Percentiles rank a stretch among this genome's conserved stretches.
Conservation (phyloP, 2,329 filamentous ascomycete species). For the Chalara sp. region DNA sequence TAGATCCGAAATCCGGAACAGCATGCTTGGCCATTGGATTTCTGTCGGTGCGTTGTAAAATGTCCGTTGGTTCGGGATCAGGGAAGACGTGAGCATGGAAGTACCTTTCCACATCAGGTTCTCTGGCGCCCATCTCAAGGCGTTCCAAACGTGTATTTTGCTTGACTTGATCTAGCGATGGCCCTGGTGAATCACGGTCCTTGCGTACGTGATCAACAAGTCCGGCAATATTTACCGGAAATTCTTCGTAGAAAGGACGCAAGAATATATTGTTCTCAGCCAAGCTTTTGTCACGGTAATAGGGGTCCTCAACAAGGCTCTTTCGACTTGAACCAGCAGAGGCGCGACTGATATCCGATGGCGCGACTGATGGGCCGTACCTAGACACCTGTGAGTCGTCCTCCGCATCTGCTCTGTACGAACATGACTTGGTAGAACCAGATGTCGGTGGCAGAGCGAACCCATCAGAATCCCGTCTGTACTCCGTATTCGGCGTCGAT, state of each 20-base stretch:
- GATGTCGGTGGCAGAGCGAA: conserved; percentile 54
- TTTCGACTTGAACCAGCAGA: conserved; percentile 9
- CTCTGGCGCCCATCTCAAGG: conserved; percentile 10
- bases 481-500: conserved; percentile 11
- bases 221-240: conserved; percentile 12
- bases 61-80: neutral
- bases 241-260: conserved; percentile 8
- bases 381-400: conserved; percentile 3
- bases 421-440: conserved; percentile 7
- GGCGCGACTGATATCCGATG: conserved; percentile 4
- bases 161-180: conserved; percentile 10
- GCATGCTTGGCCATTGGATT: neutral
- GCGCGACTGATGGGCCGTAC: conserved; percentile 2
- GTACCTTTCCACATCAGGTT: conserved; percentile 1
- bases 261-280: conserved; percentile 19
- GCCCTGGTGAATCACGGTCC: conserved; percentile 16
- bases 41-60: neutral
- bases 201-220: conserved; percentile 14
- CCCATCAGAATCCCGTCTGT: conserved; percentile 52
- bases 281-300: conserved; percentile 15
- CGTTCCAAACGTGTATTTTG: conserved; percentile 10
- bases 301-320: conserved; percentile 15
- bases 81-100: neutral
- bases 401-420: conserved; percentile 5
- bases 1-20: neutral